Evolutionary conservation across 306 rosid species (phyloP).

Genomic region (Cucurbita maxima): DNA sequence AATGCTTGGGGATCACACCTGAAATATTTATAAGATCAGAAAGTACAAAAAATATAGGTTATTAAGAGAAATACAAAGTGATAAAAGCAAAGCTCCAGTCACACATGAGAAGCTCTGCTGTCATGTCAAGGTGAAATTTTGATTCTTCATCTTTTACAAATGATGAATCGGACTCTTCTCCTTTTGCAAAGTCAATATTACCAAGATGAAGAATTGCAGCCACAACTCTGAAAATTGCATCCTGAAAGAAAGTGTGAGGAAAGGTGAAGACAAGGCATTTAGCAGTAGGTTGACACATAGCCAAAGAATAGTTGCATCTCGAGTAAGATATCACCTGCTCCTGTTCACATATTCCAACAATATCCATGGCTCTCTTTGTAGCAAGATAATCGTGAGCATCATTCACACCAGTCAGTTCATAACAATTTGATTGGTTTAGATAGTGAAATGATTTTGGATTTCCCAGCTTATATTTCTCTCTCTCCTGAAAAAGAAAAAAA

Average conservation of each 20-base stretch:
- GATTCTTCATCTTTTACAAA: slow-evolving; percentile 59
- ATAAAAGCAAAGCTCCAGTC: slow-evolving; percentile 20
- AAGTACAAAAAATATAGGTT: slow-evolving; percentile 1
- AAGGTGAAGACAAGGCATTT: background rate
- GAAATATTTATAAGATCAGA: slow-evolving; percentile 15
- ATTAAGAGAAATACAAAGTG: slow-evolving; percentile 7
- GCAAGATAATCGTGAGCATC: slow-evolving; percentile 69
- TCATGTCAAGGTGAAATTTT: slow-evolving; percentile 57
- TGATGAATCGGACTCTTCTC: slow-evolving; percentile 66
- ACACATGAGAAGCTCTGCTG: slow-evolving; percentile 87
- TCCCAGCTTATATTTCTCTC: slow-evolving; percentile 67
- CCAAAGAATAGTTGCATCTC: slow-evolving; percentile 8
- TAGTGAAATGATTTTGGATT: slow-evolving; percentile 72
- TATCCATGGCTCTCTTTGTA: slow-evolving; percentile 81
- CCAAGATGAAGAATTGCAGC: slow-evolving; percentile 96
- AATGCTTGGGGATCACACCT: slow-evolving; percentile 62
- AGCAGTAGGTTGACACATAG: background rate
- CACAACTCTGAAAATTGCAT: slow-evolving; percentile 78
- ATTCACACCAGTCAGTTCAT: slow-evolving; percentile 49
- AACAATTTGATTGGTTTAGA: slow-evolving; percentile 83
- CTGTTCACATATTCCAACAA: slow-evolving; percentile 66
- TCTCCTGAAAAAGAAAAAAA: slow-evolving; percentile 34
- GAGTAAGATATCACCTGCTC: slow-evolving; percentile 52
- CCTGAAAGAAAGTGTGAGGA: slow-evolving; percentile 26
- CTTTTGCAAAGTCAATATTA: slow-evolving; percentile 46